Evolutionary conservation across 2,329 filamentous ascomycete genomes (phyloP).

Genomic region (Ophiostoma ulmi): DNA sequence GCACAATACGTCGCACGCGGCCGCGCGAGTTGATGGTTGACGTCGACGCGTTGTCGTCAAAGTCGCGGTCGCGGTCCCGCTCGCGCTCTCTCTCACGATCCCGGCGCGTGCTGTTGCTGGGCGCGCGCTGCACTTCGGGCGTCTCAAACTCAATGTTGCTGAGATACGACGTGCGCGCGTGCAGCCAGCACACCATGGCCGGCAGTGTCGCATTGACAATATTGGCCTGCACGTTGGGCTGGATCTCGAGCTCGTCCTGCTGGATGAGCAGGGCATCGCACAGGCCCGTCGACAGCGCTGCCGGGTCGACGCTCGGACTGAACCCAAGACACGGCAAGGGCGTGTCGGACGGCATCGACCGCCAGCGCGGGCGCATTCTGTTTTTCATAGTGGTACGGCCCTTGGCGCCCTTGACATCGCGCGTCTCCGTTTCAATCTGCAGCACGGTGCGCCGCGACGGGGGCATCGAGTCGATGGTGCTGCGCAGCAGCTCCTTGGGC

Average conservation of each 20-base stretch:
- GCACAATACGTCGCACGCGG: constrained; percentile 25
- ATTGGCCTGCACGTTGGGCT: constrained; percentile 24
- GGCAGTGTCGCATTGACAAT: constrained; percentile 26
- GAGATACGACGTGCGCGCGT: constrained; percentile 27
- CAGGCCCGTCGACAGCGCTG: constrained; percentile 20
- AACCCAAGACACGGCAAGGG: constrained; percentile 21
- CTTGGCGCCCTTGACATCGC: background rate
- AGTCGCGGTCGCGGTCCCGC: constrained; percentile 12
- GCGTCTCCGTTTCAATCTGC: constrained; percentile 16
- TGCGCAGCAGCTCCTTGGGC: constrained; percentile 28
- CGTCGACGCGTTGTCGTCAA: constrained; percentile 20
- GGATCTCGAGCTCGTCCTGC: constrained; percentile 19
- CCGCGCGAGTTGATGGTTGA: constrained; percentile 17
- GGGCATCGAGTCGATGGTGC: constrained; percentile 25
- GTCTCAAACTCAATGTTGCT: constrained; percentile 24
- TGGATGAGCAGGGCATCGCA: constrained; percentile 17
- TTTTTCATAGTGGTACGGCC: background rate
- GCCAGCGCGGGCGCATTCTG: constrained; percentile 21
- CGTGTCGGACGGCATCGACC: constrained; percentile 24
- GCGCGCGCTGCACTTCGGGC: constrained; percentile 25
- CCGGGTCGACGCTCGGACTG: constrained; percentile 24
- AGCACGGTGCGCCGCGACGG: constrained; percentile 26
- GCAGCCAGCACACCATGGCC: constrained; percentile 29
- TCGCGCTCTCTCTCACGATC: constrained; percentile 8
- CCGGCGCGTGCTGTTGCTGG: constrained; percentile 19